phyloP scores from a whole-genome alignment of 2,329 filamentous ascomycete species.

The Calonectria hongkongensis region DNA sequence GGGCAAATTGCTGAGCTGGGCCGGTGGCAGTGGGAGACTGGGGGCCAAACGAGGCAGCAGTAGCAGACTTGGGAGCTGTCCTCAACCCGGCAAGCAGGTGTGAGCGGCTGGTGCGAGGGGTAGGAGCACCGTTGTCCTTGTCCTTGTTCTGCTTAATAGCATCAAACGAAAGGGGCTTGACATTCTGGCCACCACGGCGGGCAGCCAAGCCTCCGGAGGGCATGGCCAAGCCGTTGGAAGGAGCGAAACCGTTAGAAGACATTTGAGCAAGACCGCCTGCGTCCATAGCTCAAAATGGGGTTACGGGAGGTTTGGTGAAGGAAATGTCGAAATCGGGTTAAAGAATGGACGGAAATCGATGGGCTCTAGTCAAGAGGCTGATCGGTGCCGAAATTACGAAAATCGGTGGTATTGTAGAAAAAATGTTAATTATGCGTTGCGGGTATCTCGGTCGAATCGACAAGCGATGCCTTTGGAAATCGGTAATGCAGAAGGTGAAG shows the following conservation, averaged over 20 bases:
- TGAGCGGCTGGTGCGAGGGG: constrained; percentile 94
- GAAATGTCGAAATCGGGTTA: constrained; percentile 38
- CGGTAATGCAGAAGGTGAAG: constrained; percentile 46
- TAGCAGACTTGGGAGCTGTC: constrained; percentile 91
- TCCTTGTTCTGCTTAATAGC: constrained; percentile 81
- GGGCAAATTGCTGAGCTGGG: constrained; percentile 64
- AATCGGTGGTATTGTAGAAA: constrained; percentile 41
- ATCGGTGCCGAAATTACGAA: constrained; percentile 50
- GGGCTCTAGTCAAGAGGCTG: constrained; percentile 43
- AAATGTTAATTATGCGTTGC: constrained; percentile 50
- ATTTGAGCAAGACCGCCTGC: constrained; percentile 99
- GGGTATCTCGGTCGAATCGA: constrained; percentile 52
- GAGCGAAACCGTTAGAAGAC: constrained; percentile 89
- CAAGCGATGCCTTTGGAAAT: constrained; percentile 44
- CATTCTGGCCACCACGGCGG: constrained; percentile 86
- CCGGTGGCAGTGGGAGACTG: constrained; percentile 72
- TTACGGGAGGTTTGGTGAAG: constrained; percentile 37
- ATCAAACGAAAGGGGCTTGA: constrained; percentile 92
- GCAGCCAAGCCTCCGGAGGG: constrained; percentile 89
- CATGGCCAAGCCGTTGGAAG: constrained; percentile 83
- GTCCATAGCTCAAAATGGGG: constrained; percentile 80
- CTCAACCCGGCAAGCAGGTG: constrained; percentile 94
- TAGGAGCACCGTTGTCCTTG: constrained; percentile 80
- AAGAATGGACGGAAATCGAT: constrained; percentile 50
- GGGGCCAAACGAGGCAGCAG: constrained; percentile 82